phyloP scores from a whole-genome alignment of 345 rosid genomes.

The Camelina neglecta region DNA sequence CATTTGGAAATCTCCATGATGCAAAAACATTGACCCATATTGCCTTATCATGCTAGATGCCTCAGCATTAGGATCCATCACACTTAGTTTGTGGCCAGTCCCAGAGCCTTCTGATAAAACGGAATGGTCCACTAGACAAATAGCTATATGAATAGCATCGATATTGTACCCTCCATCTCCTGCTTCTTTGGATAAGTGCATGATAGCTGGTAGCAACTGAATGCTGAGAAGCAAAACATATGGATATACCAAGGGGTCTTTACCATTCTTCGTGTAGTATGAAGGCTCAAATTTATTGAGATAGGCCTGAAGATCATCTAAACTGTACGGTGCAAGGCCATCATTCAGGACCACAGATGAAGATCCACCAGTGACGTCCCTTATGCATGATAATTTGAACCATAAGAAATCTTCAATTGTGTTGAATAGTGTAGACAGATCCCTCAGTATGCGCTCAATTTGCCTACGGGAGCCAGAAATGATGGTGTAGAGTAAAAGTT shows the following conservation, averaged over 20 bases:
- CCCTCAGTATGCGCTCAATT: constrained; percentile 85
- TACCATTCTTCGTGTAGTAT: constrained; percentile 93
- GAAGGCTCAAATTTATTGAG: constrained; percentile 95
- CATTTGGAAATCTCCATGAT: constrained; percentile 73
- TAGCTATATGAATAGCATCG: constrained; percentile 83
- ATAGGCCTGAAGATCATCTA: constrained; percentile 94
- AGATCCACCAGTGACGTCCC: constrained; percentile 62
- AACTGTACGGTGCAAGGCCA: constrained; percentile 71
- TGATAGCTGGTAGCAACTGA: constrained; percentile 86
- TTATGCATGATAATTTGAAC: constrained; percentile 82
- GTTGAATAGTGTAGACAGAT: constrained; percentile 75
- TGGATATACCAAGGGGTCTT: constrained; percentile 96
- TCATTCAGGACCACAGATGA: constrained; percentile 72
- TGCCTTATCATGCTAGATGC: constrained; percentile 91
- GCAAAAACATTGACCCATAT: constrained; percentile 82
- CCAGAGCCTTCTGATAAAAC: constrained; percentile 73
- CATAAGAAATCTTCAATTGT: constrained; percentile 98
- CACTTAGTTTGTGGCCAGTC: constrained; percentile 67
- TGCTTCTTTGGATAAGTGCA: constrained; percentile 82
- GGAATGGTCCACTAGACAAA: constrained; percentile 82
- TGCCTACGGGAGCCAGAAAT: constrained; percentile 93
- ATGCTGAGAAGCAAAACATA: constrained; percentile 86
- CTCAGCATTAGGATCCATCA: constrained; percentile 93
- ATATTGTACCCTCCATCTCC: constrained; percentile 79
- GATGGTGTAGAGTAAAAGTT: constrained; percentile 84